phyloP scores from a whole-genome alignment of 23 red algal genomes.

The Chondrus crispus region DNA sequence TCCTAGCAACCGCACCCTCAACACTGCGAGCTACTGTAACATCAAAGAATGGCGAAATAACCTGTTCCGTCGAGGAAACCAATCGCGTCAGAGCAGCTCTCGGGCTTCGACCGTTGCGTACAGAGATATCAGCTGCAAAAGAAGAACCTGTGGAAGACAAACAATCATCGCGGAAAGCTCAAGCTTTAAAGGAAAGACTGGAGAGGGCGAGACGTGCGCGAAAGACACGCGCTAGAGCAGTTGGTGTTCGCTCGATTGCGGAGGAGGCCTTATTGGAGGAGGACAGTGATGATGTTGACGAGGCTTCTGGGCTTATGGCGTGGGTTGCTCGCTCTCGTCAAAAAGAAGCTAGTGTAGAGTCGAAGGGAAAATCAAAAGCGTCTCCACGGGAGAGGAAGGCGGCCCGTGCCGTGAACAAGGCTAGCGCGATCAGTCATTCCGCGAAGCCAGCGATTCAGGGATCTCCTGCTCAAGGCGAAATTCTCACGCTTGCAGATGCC shows the following conservation, averaged over 20 bases:
- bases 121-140: not conserved
- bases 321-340: not conserved
- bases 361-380: not conserved
- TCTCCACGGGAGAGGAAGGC: not conserved
- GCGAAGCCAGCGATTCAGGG: not conserved
- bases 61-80: constrained; percentile 62
- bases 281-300: not conserved
- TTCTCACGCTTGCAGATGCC: constrained; percentile 25
- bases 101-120: constrained; percentile 47
- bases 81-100: constrained; percentile 60
- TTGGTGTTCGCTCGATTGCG: constrained; percentile 24
- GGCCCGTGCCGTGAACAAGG: not conserved
- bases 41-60: constrained; percentile 49
- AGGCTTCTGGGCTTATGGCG: not conserved
- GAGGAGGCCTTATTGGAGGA: not conserved
- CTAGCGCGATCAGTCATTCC: not conserved
- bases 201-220: constrained; percentile 10
- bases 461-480: not conserved
- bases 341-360: not conserved
- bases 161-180: not conserved
- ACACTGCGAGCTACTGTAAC: not conserved
- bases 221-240: not conserved
- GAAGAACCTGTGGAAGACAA: not conserved
- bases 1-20: too few species aligned
- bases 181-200: constrained; percentile 2